Percentiles rank a stretch among this genome's conserved stretches.
Evolutionary conservation across 805 yeast genomes (phyloP).

Genomic region (Barnettozyma siamensis): DNA sequence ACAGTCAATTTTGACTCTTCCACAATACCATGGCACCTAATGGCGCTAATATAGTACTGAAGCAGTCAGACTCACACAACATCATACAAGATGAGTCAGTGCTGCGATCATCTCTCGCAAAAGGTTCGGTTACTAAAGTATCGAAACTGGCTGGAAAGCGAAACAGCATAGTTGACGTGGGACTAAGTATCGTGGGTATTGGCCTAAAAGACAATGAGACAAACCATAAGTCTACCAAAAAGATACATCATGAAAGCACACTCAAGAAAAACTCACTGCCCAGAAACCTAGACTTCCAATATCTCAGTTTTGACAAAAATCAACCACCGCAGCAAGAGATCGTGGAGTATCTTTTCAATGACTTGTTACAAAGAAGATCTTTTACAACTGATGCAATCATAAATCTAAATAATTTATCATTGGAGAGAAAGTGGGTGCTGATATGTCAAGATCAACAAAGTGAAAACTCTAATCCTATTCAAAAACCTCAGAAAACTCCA

Average conservation of each 20-base stretch:
- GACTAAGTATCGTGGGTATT: slow-evolving; percentile 21
- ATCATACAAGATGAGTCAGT: neutral
- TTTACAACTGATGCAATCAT: slow-evolving; percentile 19
- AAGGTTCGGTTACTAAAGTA: neutral
- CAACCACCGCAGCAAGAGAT: slow-evolving; percentile 25
- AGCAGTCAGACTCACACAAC: neutral
- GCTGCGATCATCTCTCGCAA: slow-evolving; percentile 4
- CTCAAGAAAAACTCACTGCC: too few relatives aligned
- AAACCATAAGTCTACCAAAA: slow-evolving; percentile 1
- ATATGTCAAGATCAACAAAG: slow-evolving; percentile 23
- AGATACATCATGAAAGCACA: too few relatives aligned
- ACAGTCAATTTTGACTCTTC: neutral
- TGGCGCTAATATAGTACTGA: neutral
- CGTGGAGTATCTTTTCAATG: slow-evolving; percentile 16
- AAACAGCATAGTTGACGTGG: slow-evolving; percentile 16
- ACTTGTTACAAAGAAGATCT: slow-evolving; percentile 17
- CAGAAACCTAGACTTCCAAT: slow-evolving; percentile 18
- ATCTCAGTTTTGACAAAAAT: slow-evolving; percentile 23
- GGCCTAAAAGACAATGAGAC: slow-evolving; percentile 10
- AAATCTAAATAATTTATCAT: slow-evolving; percentile 14
- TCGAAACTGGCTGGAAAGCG: neutral
- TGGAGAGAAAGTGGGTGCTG: slow-evolving; percentile 23
- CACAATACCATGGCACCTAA: neutral
- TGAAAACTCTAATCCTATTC: neutral
- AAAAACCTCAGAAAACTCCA: slow-evolving; percentile 3